These are phyloP conservation scores for Trapa bicornis DNA, from an alignment of 345 rosid genomes.

Conservation along the genomic window DNA sequence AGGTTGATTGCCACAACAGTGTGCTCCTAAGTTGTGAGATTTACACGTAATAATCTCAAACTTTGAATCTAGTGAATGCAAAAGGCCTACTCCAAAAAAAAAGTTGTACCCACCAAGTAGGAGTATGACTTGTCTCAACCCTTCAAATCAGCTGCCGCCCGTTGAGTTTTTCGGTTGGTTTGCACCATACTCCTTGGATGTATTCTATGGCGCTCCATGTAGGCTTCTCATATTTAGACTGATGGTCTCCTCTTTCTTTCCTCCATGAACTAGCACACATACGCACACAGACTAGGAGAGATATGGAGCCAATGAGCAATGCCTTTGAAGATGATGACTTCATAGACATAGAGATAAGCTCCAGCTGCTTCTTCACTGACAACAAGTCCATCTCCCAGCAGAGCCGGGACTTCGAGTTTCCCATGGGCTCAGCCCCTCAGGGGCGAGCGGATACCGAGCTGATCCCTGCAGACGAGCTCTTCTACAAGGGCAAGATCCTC, in stretches of 20 bases:
- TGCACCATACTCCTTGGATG: constrained; percentile 27
- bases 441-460: constrained; percentile 15
- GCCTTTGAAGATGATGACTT: constrained; percentile 31
- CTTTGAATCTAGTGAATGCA: no score
- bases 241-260: constrained; percentile 11
- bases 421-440: constrained; percentile 14
- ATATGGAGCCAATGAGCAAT: constrained; percentile 15
- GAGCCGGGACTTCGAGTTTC: constrained; percentile 53
- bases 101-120: no score
- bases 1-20: no score
- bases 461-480: constrained; percentile 81
- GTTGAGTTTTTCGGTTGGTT: constrained; percentile 1
- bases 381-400: constrained; percentile 13
- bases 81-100: no score
- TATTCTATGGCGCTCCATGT: constrained; percentile 13
- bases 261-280: constrained; percentile 7
- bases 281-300: constrained; percentile 8
- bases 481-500: constrained; percentile 87
- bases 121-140: no score
- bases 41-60: no score
- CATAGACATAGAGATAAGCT: constrained; percentile 62
- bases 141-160: no score
- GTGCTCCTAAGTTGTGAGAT: no score
- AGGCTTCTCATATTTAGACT: constrained; percentile 5
- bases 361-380: constrained; percentile 11